Evolutionary conservation across 305 asterid genomes (phyloP), one percentile per base, ranked within the genome.

Genomic region (Fraxinus paxiana): DNA sequence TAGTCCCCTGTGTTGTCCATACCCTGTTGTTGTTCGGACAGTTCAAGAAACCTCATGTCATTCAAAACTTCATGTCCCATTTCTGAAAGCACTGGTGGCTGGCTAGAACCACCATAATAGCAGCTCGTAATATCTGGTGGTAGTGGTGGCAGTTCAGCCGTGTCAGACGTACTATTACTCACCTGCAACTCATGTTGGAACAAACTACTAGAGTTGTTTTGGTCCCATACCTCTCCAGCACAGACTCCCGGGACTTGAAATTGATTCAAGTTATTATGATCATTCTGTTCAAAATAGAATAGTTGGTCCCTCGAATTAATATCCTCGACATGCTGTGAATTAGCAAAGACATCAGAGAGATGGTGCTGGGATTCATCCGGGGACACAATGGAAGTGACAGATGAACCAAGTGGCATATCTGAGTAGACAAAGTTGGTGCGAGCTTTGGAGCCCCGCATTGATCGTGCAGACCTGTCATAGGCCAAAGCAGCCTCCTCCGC

Each of bases 401-500:
- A 91, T 4, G 97, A 92, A 33, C 96, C 97, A 0, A 88, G 94
- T 0, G 98, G 98, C 97, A 92, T 92, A 90, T 92, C 98, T 0
- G 96, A 94, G 91, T 94, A 94, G 61, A 94, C 94, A 73, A 94
- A 94, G 86, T 94, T 94, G 70, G 98, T 94, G 24, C 97, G 92
- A 10, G 92, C 96, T 34, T 90, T 74, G 71, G 96, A 87, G 38
- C 91, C 91, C 0, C 95, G 90, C 97, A 94, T 92, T 83, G 98
- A 91, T 2, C 97, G 88, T 0, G 98, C 96, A 0, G 98, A 92
- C 81, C 97, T 82, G 85, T 94, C 98, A 78, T 94, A 94, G 30
- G 98, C 98, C 83, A 92, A 54, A 0, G 98, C 98, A 0, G 97
- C 98, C 81, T 94, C 98, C 85, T 94, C 97, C 0, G 98, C 98